phyloP scores from a whole-genome alignment of 169 alveolate genomes.

The Cryptosporidium xiaoi region DNA sequence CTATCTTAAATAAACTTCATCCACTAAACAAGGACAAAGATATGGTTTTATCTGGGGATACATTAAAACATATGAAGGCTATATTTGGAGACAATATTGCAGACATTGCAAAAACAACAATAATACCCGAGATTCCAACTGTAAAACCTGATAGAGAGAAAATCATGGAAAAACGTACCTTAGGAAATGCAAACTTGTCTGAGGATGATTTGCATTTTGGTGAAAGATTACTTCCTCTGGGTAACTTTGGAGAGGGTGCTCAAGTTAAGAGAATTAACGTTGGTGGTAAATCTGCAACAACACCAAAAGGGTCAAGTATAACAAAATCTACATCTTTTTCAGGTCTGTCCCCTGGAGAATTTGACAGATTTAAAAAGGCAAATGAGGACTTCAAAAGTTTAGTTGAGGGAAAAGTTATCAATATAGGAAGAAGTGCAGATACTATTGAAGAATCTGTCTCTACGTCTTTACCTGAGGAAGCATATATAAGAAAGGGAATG shows the following conservation, averaged over 20 bases:
- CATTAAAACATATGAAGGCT: slow-evolving; percentile 56
- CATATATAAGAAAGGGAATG: slow-evolving; percentile 14
- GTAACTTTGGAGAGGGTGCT: slow-evolving; percentile 31
- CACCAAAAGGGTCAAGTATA: too few relatives aligned
- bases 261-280: slow-evolving; percentile 16
- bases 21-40: neutral
- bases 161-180: neutral
- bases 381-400: slow-evolving; percentile 31
- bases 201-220: neutral
- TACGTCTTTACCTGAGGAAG: neutral
- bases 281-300: neutral
- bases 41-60: slow-evolving; percentile 23
- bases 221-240: slow-evolving; percentile 37
- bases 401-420: neutral
- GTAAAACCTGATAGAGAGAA: neutral
- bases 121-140: slow-evolving; percentile 27
- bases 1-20: neutral
- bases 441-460: neutral
- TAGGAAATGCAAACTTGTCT: neutral
- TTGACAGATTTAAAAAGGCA: slow-evolving; percentile 9
- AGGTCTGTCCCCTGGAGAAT: neutral
- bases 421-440: slow-evolving; percentile 1
- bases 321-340: too few relatives aligned
- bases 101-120: slow-evolving; percentile 30
- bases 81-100: slow-evolving; percentile 58